Conservation (phyloP, 169 alveolate genomes). For the Eimeria sp. region DNA sequence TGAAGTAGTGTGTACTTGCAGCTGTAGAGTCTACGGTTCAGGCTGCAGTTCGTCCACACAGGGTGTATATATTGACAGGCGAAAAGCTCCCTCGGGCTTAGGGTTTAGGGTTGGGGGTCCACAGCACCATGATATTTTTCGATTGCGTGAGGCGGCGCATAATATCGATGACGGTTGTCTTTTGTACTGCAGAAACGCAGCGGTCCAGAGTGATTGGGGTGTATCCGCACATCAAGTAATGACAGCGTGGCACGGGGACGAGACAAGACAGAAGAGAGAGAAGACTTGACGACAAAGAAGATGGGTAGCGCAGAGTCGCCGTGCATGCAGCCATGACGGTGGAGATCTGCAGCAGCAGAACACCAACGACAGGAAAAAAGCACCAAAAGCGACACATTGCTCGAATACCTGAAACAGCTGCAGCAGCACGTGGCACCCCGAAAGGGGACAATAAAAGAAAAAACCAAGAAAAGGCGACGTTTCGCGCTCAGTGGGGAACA, state of each 20-base stretch:
- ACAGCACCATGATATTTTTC: slow-evolving; percentile 97
- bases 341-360: slow-evolving; percentile 76
- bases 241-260: slow-evolving; percentile 99
- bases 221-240: slow-evolving; percentile 99
- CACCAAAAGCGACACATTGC: too few relatives aligned
- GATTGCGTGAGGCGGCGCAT: slow-evolving; percentile 98
- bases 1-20: too few relatives aligned
- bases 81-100: neutral
- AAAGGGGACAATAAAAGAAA: too few relatives aligned
- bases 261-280: slow-evolving; percentile 98
- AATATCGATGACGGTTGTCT: slow-evolving; percentile 98
- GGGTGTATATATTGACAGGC: neutral
- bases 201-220: slow-evolving; percentile 94
- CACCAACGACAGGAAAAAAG: neutral
- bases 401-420: too few relatives aligned
- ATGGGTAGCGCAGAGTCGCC: slow-evolving; percentile 97
- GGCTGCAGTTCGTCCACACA: too few relatives aligned
- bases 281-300: slow-evolving; percentile 98
- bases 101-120: neutral
- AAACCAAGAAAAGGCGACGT: too few relatives aligned
- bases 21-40: neutral
- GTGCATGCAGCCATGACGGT: slow-evolving; percentile 97
- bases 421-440: too few relatives aligned
- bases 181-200: slow-evolving; percentile 86
- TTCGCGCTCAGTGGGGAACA: too few relatives aligned